phyloP scores from a whole-genome alignment of 1,139 yeast species.

The Nakaseomyces bracarensis region DNA sequence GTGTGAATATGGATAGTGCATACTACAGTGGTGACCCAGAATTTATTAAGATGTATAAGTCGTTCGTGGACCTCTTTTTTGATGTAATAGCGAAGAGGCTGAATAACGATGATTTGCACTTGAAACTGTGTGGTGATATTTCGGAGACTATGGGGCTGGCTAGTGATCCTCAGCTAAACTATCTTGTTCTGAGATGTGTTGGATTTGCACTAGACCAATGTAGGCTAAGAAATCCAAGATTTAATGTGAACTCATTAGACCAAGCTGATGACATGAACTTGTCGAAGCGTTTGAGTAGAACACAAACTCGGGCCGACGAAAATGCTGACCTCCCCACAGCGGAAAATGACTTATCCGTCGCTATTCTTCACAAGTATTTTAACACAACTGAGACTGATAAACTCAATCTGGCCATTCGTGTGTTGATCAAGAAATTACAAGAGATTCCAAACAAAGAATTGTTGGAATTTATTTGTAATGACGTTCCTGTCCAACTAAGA shows the following conservation, averaged over 20 bases:
- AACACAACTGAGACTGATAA: conserved; percentile 45
- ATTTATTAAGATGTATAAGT: conserved; percentile 40
- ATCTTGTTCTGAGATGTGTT: conserved; percentile 24
- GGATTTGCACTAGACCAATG: conserved; percentile 21
- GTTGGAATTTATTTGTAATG: conserved; percentile 58
- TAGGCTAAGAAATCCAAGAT: conserved; percentile 24
- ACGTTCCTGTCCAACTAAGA: conserved; percentile 84
- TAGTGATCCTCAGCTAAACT: conserved; percentile 25
- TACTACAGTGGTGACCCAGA: conserved; percentile 64
- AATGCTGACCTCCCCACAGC: conserved; percentile 19
- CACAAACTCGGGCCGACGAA: conserved; percentile 25
- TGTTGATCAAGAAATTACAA: conserved; percentile 37
- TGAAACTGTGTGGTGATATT: conserved; percentile 29
- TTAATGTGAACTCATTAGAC: conserved; percentile 16
- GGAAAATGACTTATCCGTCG: conserved; percentile 33
- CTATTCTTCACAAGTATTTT: conserved; percentile 43
- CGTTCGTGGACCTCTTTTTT: conserved; percentile 33
- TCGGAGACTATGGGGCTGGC: conserved; percentile 26
- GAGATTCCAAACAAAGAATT: conserved; percentile 35
- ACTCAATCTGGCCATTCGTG: conserved; percentile 40
- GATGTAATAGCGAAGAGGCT: conserved; percentile 21
- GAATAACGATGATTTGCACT: conserved; percentile 26
- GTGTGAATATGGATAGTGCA: conserved; percentile 56
- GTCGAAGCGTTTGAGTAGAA: conserved; percentile 26
- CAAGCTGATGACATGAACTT: not conserved